These are phyloP conservation scores for Talaromyces proteolyticus DNA, from an alignment of 495 filamentous ascomycete genomes.

Conservation along the genomic window DNA sequence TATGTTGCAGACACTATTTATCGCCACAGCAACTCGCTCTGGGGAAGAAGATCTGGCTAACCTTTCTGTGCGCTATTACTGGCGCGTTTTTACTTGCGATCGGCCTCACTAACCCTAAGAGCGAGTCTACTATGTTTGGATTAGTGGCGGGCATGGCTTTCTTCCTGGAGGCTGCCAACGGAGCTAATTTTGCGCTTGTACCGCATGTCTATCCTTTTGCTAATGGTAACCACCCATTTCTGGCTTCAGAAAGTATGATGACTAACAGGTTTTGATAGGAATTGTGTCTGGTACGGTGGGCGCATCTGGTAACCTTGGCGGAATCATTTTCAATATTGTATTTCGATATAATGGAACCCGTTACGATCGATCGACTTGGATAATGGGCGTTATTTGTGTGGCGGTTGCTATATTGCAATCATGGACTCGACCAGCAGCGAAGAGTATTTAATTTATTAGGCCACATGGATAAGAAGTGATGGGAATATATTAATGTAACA, in stretches of 20 bases:
- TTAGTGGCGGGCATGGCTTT: constrained; percentile 68
- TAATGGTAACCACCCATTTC: constrained; percentile 43
- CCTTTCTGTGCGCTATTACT: constrained; percentile 54
- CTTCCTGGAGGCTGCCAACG: constrained; percentile 81
- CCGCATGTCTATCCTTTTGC: constrained; percentile 79
- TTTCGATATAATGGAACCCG: constrained; percentile 68
- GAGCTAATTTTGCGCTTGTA: constrained; percentile 77
- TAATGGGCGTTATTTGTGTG: constrained; percentile 73
- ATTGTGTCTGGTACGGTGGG: constrained; percentile 75
- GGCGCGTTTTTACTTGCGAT: constrained; percentile 67
- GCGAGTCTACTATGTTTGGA: constrained; percentile 64
- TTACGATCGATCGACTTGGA: constrained; percentile 70
- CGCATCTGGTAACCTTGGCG: constrained; percentile 76
- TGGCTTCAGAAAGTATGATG: background rate
- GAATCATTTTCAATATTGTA: constrained; percentile 79
- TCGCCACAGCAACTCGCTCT: constrained; percentile 50
- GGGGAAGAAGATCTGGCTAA: constrained; percentile 73
- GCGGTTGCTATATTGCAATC: constrained; percentile 56
- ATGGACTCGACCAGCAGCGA: constrained; percentile 63
- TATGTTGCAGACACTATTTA: constrained; percentile 70
- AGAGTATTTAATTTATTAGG: background rate
- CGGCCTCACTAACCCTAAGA: constrained; percentile 56
- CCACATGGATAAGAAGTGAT: too few relatives aligned
- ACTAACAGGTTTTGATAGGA: constrained; percentile 25
- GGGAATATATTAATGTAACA: background rate